Conservation (phyloP, 1,284 basidiomycete species). For the Fomitopsis palustris region DNA sequence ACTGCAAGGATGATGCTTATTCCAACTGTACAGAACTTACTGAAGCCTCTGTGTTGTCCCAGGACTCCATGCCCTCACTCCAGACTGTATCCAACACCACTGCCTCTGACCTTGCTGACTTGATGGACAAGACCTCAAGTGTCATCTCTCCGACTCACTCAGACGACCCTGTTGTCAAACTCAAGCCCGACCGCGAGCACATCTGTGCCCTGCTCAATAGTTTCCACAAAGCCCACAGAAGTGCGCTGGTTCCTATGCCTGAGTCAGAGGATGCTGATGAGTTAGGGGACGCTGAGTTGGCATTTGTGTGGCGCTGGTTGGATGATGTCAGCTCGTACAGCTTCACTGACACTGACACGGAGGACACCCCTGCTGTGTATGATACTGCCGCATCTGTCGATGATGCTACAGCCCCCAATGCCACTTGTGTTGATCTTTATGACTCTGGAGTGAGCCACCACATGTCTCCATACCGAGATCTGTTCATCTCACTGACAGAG, state of each 20-base stretch:
- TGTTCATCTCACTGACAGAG: slow-evolving; percentile 16
- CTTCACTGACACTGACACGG: not conserved
- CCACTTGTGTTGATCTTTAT: slow-evolving; percentile 1
- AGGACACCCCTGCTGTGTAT: not conserved
- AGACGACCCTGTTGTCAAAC: not conserved
- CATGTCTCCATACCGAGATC: slow-evolving; percentile 26
- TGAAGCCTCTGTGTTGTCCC: not conserved
- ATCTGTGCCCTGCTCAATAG: not conserved
- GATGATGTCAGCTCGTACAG: not conserved
- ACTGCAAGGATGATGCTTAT: not conserved
- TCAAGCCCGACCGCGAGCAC: not conserved
- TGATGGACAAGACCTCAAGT: not conserved
- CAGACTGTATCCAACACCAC: not conserved
- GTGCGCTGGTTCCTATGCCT: not conserved
- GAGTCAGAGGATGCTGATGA: not conserved
- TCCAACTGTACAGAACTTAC: not conserved
- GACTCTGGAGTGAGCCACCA: slow-evolving; percentile 14
- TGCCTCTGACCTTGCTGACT: not conserved
- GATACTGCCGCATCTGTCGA: too few species aligned
- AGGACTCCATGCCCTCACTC: not conserved
- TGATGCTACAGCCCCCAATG: too few species aligned
- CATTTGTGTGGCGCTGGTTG: not conserved
- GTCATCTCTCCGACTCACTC: not conserved
- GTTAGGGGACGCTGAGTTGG: not conserved
- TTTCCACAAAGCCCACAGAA: not conserved